Conservation (phyloP, 495 filamentous ascomycete genomes). For the Hamigera avellanea region DNA sequence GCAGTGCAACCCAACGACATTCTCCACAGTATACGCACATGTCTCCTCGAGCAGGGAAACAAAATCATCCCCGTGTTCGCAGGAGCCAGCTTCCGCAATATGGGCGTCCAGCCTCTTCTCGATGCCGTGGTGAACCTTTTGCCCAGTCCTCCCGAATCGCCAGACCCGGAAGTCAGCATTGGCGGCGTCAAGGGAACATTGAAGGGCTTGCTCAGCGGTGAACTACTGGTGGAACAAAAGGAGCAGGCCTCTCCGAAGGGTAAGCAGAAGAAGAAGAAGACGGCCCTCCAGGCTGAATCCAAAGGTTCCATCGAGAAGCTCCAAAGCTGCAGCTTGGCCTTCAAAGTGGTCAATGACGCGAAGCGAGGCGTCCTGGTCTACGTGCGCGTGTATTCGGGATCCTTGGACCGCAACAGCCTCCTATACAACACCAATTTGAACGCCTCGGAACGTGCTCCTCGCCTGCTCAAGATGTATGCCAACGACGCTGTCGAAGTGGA, state of each 20-base stretch:
- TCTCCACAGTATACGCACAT: slow-evolving; percentile 59
- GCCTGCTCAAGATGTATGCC: slow-evolving; percentile 85
- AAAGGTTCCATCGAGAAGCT: slow-evolving; percentile 53
- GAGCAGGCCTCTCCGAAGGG: slow-evolving; percentile 26
- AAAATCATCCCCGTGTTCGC: slow-evolving; percentile 79
- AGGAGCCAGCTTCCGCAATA: slow-evolving; percentile 85
- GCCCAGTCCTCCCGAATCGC: slow-evolving; percentile 68
- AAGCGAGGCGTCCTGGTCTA: slow-evolving; percentile 83
- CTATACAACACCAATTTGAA: slow-evolving; percentile 86
- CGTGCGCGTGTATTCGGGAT: slow-evolving; percentile 82
- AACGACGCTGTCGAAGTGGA: slow-evolving; percentile 77
- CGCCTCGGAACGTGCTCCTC: slow-evolving; percentile 67
- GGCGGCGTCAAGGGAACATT: slow-evolving; percentile 40
- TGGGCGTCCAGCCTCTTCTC: slow-evolving; percentile 86
- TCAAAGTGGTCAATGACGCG: slow-evolving; percentile 91
- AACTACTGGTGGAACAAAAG: slow-evolving; percentile 32
- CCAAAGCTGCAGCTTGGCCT: slow-evolving; percentile 73
- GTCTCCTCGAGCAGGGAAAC: slow-evolving; percentile 42
- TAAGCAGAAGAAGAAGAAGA: slow-evolving; percentile 32
- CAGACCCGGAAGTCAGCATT: slow-evolving; percentile 65
- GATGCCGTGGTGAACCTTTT: slow-evolving; percentile 81
- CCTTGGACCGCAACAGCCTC: slow-evolving; percentile 55
- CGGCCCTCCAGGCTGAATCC: slow-evolving; percentile 20
- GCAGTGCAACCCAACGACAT: slow-evolving; percentile 54
- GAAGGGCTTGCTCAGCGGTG: slow-evolving; percentile 39